These are phyloP conservation scores for Cucumis sativus DNA, from an alignment of 306 rosid species.

Conservation along the genomic window Cucumber_9930_V3 NC_026656.2:22126501-22127000, in stretches of 20 bases:
- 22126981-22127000: constrained; percentile 38
- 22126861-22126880: constrained; percentile 1
- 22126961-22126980: constrained; percentile 61
- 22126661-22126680: constrained; percentile 6
- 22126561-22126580: constrained; percentile 1
- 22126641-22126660: background rate
- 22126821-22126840: too few species aligned
- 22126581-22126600: background rate
- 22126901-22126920: constrained; percentile 52
- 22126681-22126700: constrained; percentile 21
- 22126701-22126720: constrained; percentile 55
- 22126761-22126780: background rate
- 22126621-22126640: background rate
- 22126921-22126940: constrained; percentile 62
- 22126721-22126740: constrained; percentile 65
- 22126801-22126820: background rate
- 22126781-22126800: background rate
- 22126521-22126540: background rate
- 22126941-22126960: constrained; percentile 49
- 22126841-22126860: background rate
- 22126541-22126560: background rate
- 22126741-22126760: constrained; percentile 40
- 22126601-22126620: background rate
- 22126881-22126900: constrained; percentile 47
- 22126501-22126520: background rate